Base-by-base conservation (phyloP, 78 protist genomes). In the Emiliania huxleyi region DNA sequence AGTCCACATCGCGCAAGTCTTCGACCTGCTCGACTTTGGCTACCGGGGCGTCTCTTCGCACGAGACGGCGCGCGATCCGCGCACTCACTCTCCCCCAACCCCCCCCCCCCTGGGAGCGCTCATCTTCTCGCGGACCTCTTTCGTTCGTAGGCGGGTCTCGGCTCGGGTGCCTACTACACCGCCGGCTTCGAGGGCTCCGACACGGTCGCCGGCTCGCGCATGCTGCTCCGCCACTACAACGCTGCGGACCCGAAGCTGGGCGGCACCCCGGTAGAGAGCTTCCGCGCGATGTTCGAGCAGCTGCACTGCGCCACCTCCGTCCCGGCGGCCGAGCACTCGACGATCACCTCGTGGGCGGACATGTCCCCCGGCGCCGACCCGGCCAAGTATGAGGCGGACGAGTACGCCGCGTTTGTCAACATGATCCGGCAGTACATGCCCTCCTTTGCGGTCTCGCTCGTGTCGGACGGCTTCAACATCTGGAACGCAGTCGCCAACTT, bases 291-390 rank as follows among this genome's bases (percentile, higher is more conserved):
- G 33, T 56, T 56, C 23, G 71, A 56, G 71, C 5, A 1, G 33
- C 23, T 56, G 8, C 71, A 56, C 23, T 5, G 71, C 71, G 71
- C 71, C 33, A 56, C 42, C 52, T 83, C 91, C 55, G 49, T 94
- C 22, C 95, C 95, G 0, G 95, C 95, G 23, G 43, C 93, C 26
- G 95, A 94, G 94, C 95, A 94, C 88, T 56, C 85, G 40, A 91
- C 94, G 29, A 91, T 94, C 44, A 94, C 95, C 33, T 42, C 88
- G 37, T 94, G 95, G 95, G 79, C 38, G 29, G 71, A 56, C 23
- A 5, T 56, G 71, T 5, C 8, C 5, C 35, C 71, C 71, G 71
- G 18, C 6, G 18, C 33, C 23, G 71, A 56, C 71, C 71, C 19
- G 33, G 71, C 19, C 33, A 3, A 15, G 71, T 5, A 5, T 3